phyloP scores from a whole-genome alignment of 306 rosid species.

The Cucumis melo region DNA sequence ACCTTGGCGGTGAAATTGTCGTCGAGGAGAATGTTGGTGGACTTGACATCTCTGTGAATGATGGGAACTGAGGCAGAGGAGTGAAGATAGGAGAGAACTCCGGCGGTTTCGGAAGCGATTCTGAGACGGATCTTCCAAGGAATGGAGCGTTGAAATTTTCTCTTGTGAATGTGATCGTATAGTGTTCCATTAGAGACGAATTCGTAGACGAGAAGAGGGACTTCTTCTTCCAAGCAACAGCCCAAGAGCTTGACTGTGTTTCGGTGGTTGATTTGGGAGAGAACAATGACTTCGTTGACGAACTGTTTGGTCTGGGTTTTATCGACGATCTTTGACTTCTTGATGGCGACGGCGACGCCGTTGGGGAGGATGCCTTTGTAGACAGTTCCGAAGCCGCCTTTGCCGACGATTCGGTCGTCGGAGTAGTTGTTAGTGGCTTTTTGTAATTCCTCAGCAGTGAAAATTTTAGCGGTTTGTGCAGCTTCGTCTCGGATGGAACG shows the following conservation, averaged over 20 bases:
- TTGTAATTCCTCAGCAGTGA: slow-evolving; percentile 1
- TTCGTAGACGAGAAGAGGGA: slow-evolving; percentile 32
- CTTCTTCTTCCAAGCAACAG: slow-evolving; percentile 25
- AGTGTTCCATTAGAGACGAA: slow-evolving; percentile 23
- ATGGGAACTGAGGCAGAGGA: slow-evolving; percentile 18
- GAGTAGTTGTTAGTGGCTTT: slow-evolving; percentile 25
- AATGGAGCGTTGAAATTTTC: neutral
- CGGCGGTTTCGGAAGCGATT: slow-evolving; percentile 23
- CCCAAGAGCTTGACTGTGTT: slow-evolving; percentile 30
- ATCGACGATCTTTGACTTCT: slow-evolving; percentile 18
- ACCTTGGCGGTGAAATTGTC: slow-evolving; percentile 17
- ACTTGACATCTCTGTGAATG: slow-evolving; percentile 30
- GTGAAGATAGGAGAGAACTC: slow-evolving; percentile 28
- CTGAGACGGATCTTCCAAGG: slow-evolving; percentile 21
- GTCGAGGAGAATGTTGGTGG: slow-evolving; percentile 22
- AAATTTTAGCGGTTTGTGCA: slow-evolving; percentile 8
- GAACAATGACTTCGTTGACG: slow-evolving; percentile 23
- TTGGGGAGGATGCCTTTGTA: slow-evolving; percentile 12
- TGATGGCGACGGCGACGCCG: slow-evolving; percentile 15
- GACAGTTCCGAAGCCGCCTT: slow-evolving; percentile 23
- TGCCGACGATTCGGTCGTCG: slow-evolving; percentile 16
- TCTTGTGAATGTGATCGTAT: slow-evolving; percentile 10
- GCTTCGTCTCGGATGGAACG: slow-evolving; percentile 5
- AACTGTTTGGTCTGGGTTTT: slow-evolving; percentile 18
- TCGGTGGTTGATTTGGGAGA: slow-evolving; percentile 27